Conservation (phyloP, 2,329 filamentous ascomycete genomes). For the Botrytis deweyae region DNA sequence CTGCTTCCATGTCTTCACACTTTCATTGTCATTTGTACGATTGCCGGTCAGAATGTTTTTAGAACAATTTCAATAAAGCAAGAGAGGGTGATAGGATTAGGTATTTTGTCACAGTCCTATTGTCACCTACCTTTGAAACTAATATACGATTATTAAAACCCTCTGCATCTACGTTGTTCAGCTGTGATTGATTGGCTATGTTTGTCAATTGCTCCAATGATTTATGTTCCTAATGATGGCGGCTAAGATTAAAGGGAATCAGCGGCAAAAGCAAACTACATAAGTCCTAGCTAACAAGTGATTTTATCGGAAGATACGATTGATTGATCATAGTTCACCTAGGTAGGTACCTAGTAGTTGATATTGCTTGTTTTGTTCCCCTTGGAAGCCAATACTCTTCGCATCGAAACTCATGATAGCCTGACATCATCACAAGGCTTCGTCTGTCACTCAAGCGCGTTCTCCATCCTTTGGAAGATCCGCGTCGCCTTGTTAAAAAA, state of each 20-base stretch:
- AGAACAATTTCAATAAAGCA: not conserved
- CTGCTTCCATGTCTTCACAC: not conserved
- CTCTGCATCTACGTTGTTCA: not conserved
- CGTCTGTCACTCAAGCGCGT: constrained; percentile 18
- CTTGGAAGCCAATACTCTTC: not conserved
- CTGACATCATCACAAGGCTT: constrained; percentile 24
- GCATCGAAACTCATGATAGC: constrained; percentile 3
- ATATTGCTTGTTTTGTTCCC: not conserved
- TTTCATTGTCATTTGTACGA: constrained; percentile 6
- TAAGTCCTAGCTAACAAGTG: not conserved
- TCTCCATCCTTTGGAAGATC: constrained; percentile 12
- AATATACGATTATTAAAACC: constrained; percentile 8
- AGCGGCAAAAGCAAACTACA: constrained; percentile 10
- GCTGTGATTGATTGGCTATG: not conserved
- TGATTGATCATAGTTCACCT: not conserved
- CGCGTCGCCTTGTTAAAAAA: constrained; percentile 12
- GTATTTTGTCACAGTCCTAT: not conserved
- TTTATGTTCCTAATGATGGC: not conserved
- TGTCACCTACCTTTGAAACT: not conserved
- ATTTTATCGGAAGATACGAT: not conserved
- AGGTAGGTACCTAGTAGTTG: not conserved
- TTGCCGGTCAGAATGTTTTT: constrained; percentile 6
- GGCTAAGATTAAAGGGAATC: not conserved
- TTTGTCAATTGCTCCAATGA: not conserved
- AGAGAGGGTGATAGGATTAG: not conserved